Conservation (phyloP, 2,329 filamentous ascomycete genomes). For the Ophiocordyceps camponoti-floridani region DNA sequence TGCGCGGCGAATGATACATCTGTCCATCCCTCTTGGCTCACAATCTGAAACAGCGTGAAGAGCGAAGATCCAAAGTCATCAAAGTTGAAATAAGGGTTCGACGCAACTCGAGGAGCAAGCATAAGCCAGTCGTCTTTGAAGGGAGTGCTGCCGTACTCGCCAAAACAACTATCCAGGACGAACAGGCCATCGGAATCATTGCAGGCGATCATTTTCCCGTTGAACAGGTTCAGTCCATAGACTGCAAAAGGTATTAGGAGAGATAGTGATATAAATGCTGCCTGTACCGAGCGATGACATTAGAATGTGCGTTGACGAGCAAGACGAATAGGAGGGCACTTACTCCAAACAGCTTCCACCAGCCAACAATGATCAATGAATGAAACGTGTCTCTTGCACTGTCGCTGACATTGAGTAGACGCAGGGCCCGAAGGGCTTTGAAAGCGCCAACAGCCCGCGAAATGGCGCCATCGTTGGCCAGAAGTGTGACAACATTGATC, state of each 20-base stretch:
- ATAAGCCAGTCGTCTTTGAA: constrained; percentile 62
- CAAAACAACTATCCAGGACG: constrained; percentile 57
- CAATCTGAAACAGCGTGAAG: constrained; percentile 96
- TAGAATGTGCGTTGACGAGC: constrained; percentile 1
- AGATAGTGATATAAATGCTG: constrained; percentile 85
- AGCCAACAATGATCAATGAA: constrained; percentile 82
- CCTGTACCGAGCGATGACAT: constrained; percentile 17
- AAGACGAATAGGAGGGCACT: constrained; percentile 12
- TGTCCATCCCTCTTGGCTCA: constrained; percentile 95
- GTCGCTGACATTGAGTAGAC: constrained; percentile 87
- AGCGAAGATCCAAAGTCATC: constrained; percentile 87
- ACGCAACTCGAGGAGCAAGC: constrained; percentile 61
- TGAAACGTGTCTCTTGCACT: constrained; percentile 93
- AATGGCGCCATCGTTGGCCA: constrained; percentile 66
- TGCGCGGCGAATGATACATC: constrained; percentile 80
- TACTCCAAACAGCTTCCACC: constrained; percentile 81
- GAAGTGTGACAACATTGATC: constrained; percentile 77
- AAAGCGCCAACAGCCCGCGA: constrained; percentile 89
- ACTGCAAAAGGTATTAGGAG: constrained; percentile 93
- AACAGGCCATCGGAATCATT: constrained; percentile 44
- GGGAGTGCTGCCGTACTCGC: constrained; percentile 61
- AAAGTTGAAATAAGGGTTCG: constrained; percentile 78
- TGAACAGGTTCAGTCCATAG: constrained; percentile 86
- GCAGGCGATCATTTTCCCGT: constrained; percentile 60
- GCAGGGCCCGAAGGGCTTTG: constrained; percentile 82